Evolutionary conservation across 495 filamentous ascomycete species (phyloP).

Genomic region (Penicillium malachiteum): DNA sequence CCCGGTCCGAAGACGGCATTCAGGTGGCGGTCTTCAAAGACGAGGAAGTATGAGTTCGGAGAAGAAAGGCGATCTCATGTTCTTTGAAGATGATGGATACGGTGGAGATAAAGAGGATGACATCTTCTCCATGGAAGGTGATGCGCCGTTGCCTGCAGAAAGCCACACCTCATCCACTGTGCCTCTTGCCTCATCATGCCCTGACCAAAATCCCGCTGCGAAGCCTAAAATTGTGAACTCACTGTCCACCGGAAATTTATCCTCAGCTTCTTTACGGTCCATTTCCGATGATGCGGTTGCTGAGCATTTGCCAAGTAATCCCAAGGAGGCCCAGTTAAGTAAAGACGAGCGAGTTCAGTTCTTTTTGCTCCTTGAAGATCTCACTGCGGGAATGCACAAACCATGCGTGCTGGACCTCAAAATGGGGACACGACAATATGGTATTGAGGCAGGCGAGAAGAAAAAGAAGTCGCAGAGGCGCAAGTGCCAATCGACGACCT

Average conservation of each 20-base stretch:
- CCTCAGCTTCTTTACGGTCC: conserved; percentile 1
- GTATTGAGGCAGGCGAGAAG: conserved; percentile 86
- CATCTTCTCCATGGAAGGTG: conserved; percentile 70
- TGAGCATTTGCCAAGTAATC: conserved; percentile 60
- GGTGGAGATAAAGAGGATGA: conserved; percentile 75
- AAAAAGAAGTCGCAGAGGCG: conserved; percentile 90
- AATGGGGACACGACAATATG: conserved; percentile 99
- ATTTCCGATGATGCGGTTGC: conserved; percentile 10
- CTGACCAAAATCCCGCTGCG: no score
- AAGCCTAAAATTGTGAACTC: no score
- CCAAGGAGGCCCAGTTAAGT: conserved; percentile 73
- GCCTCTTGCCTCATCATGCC: no score
- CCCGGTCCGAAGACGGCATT: conserved; percentile 62
- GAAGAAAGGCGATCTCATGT: conserved; percentile 70
- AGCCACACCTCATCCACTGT: conserved; percentile 1
- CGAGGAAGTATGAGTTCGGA: conserved; percentile 59
- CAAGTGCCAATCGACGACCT: conserved; percentile 92
- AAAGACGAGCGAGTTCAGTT: conserved; percentile 77
- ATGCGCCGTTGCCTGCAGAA: conserved; percentile 27
- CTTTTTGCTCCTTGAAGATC: conserved; percentile 92
- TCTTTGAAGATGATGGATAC: conserved; percentile 84
- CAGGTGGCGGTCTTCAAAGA: conserved; percentile 72
- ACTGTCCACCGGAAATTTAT: neutral
- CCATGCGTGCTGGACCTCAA: conserved; percentile 97
- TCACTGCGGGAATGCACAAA: conserved; percentile 93